Evolutionary conservation across 2,329 filamentous ascomycete genomes (phyloP), one percentile per base, ranked within the genome.

Genomic region (Aspergillus clavatus): DNA sequence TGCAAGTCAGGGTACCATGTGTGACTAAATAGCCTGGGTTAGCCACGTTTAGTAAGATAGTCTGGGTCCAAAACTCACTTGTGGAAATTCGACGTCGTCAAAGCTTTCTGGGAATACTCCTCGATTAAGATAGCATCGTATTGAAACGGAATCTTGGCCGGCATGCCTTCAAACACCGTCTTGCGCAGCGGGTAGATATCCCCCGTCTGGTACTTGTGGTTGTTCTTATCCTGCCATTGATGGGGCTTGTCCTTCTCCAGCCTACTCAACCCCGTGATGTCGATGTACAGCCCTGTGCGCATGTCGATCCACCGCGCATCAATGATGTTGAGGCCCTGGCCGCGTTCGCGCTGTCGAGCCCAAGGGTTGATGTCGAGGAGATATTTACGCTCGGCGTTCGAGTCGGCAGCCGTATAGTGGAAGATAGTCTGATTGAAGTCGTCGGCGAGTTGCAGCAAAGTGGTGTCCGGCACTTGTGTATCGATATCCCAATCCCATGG

Each of bases 401-500:
- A 62, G 31, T 72, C 62, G 5, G 65, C 54, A 3, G 56, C 50
- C 4, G 69, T 61, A 38, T 73, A 76, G 12, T 70, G 60, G 54
- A 77, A 77, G 29, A 75, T 73, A 2, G 86, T 89, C 55, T 80
- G 78, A 69, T 93, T 93, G 65, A 82, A 76, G 50, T 81, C 71
- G 45, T 80, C 69, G 24, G 76, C 85, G 21, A 93, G 72, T 64
- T 81, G 81, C 27, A 72, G 66, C 37, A 93, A 73, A 1, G 87
- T 89, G 24, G 74, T 70, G 44, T 77, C 78, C 14, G 82, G 80
- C 22, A 93, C 82, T 68, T 93, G 88, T 0, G 87, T 86, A 66
- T 94, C 88, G 37, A 93, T 73, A 65, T 94, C 88, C 72, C 82
- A 86, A 66, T 93, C 87, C 87, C 87, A 90, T 0, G 87, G 86